These are phyloP conservation scores for Acanthamoeba culbertsoni DNA, from an alignment of 208 protist genomes.

Conservation along the genomic window DNA sequence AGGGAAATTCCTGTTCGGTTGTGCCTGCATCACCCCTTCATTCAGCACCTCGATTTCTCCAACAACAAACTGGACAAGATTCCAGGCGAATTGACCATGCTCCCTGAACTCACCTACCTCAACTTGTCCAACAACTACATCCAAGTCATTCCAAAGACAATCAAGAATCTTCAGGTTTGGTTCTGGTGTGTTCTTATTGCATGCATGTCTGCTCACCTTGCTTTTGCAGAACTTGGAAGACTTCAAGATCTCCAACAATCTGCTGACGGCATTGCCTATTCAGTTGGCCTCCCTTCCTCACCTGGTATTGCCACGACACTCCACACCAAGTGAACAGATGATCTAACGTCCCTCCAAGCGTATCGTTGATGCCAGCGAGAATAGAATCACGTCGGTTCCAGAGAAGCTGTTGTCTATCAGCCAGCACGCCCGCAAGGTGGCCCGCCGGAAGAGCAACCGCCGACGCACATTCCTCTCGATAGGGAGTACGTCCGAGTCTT, in stretches of 20 bases:
- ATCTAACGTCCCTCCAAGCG: neutral
- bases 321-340: neutral
- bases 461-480: conserved; percentile 39
- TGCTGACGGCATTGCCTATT: neutral
- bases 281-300: conserved; percentile 22
- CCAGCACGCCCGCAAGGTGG: conserved; percentile 25
- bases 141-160: conserved; percentile 17
- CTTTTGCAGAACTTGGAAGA: neutral
- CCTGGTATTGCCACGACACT: neutral
- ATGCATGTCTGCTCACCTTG: neutral
- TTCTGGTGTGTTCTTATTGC: neutral
- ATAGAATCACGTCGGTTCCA: conserved; percentile 11
- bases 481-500: neutral
- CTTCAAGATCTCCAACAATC: conserved; percentile 38
- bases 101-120: conserved; percentile 14
- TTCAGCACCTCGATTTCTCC: conserved; percentile 10
- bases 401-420: conserved; percentile 30
- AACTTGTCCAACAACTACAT: conserved; percentile 54
- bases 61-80: conserved; percentile 38
- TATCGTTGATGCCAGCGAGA: neutral
- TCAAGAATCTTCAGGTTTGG: conserved; percentile 16
- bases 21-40: conserved; percentile 27
- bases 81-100: conserved; percentile 11
- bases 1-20: neutral
- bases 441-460: neutral